These are phyloP conservation scores for Phalaenopsis aphrodite DNA, from an alignment of 106 monocot species.

Conservation along the genomic window DNA sequence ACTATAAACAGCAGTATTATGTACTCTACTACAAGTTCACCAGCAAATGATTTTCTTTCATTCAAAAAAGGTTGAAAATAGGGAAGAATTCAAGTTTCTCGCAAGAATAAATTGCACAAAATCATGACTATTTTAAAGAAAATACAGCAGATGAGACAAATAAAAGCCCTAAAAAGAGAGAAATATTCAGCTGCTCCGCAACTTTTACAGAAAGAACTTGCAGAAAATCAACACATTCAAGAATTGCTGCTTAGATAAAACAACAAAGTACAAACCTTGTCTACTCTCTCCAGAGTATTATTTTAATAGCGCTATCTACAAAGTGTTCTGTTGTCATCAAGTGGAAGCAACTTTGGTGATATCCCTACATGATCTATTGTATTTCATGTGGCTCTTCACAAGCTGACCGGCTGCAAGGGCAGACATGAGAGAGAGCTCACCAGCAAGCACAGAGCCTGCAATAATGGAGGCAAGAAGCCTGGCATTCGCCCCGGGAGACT, in stretches of 20 bases:
- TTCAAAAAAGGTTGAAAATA: too few species aligned
- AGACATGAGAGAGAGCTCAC: constrained; percentile 83
- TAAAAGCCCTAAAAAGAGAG: background rate
- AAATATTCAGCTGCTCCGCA: background rate
- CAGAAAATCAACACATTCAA: background rate
- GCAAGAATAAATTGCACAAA: background rate
- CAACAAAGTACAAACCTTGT: background rate
- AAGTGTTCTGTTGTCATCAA: background rate
- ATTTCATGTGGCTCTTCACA: constrained; percentile 89
- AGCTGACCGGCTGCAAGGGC: constrained; percentile 86
- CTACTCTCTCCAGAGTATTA: background rate
- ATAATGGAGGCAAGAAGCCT: constrained; percentile 72
- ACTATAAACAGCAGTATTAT: too few species aligned
- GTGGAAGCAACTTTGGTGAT: constrained; percentile 13
- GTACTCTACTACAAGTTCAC: too few species aligned
- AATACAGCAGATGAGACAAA: background rate
- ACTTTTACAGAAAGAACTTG: background rate
- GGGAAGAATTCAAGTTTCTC: background rate
- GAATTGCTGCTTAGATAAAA: background rate
- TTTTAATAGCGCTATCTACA: background rate
- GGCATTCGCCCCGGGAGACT: constrained; percentile 71
- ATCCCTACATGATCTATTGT: constrained; percentile 69
- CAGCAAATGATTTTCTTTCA: too few species aligned
- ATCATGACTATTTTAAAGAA: background rate
- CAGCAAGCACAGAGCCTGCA: constrained; percentile 82